Percentiles rank a stretch among this genome's conserved stretches.
Conservation (phyloP, 495 filamentous ascomycete genomes). For the Monascus purpureus region DNA sequence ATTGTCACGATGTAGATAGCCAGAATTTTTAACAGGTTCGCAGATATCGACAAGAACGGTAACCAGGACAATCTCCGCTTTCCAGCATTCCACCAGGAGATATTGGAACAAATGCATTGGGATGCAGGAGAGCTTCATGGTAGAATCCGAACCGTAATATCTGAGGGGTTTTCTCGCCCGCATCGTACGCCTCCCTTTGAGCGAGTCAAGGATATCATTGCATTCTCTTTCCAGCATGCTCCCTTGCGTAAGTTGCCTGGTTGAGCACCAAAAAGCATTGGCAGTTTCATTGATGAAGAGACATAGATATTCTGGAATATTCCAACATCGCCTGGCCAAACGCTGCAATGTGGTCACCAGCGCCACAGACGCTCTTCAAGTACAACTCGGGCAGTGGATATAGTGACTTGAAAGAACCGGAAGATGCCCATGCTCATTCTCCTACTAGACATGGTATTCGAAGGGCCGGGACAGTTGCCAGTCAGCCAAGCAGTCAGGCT, state of each 20-base stretch:
- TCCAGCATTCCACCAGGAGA: conserved; percentile 57
- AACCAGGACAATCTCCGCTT: conserved; percentile 54
- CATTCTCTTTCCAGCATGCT: conserved; percentile 79
- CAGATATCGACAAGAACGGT: conserved; percentile 47
- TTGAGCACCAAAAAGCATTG: too few relatives aligned
- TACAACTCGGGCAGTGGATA: conserved; percentile 13
- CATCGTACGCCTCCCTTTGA: conserved; percentile 44
- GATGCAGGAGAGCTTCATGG: conserved; percentile 56
- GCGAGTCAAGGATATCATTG: conserved; percentile 56
- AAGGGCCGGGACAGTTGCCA: conserved; percentile 3
- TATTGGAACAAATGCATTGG: conserved; percentile 59
- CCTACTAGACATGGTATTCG: conserved; percentile 23
- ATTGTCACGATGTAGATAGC: too few relatives aligned
- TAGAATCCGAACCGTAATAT: conserved; percentile 63
- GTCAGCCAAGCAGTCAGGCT: conserved; percentile 9
- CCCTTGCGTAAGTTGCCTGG: conserved; percentile 49
- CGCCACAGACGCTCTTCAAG: conserved; percentile 23
- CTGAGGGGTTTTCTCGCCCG: conserved; percentile 50
- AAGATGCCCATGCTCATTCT: conserved; percentile 37
- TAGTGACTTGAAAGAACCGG: conserved; percentile 14
- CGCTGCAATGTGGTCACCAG: conserved; percentile 52
- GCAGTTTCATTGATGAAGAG: conserved; percentile 5
- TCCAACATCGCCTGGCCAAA: conserved; percentile 78
- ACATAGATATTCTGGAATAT: conserved; percentile 54
- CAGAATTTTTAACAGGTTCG: too few relatives aligned